Conservation (phyloP, 176 grass and related monocot genomes). For the Aegilops speltoides region DNA sequence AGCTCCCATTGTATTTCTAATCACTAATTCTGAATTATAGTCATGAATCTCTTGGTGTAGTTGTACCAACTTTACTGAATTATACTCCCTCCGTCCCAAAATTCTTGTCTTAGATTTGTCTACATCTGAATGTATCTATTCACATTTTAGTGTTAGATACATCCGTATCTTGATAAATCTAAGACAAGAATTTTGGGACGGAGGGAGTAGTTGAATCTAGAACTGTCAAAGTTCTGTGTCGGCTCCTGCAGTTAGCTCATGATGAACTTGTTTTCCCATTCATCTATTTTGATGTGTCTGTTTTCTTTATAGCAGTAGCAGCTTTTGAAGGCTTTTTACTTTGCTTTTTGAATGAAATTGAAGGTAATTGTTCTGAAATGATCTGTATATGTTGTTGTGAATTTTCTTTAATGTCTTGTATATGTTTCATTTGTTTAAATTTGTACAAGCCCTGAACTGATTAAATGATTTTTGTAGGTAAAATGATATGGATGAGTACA, state of each 20-base stretch:
- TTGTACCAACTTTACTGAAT: not conserved
- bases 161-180: no score
- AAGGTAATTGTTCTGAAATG: not conserved
- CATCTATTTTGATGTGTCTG: not conserved
- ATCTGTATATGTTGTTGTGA: not conserved
- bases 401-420: not conserved
- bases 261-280: not conserved
- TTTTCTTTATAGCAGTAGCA: not conserved
- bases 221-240: not conserved
- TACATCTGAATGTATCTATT: no score
- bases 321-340: not conserved
- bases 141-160: no score
- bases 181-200: no score
- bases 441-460: no score
- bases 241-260: not conserved
- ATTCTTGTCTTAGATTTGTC: no score
- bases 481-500: no score
- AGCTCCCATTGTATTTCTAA: not conserved
- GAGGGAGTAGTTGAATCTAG: not conserved
- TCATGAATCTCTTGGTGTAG: not conserved
- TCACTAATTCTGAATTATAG: not conserved
- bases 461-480: no score
- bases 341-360: not conserved
- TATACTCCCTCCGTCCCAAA: no score
- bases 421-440: no score